These are phyloP conservation scores for Suillus americanus DNA, from an alignment of 768 basidiomycete species.

Conservation along the genomic window DNA sequence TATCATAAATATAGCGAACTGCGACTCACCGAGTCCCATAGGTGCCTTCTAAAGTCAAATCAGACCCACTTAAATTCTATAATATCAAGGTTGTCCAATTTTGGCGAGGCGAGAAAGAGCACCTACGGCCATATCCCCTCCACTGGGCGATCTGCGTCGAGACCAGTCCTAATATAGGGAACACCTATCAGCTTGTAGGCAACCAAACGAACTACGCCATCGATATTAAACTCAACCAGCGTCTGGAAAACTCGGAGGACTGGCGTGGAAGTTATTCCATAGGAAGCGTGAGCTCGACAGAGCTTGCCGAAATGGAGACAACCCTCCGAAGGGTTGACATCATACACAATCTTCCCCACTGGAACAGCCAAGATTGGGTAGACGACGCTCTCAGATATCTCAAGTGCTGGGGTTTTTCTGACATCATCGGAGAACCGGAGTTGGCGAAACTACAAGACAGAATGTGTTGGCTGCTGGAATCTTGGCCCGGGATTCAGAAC, in stretches of 20 bases:
- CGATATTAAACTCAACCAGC: constrained; percentile 8
- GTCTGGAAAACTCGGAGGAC: constrained; percentile 7
- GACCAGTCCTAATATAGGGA: constrained; percentile 16
- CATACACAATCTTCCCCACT: background rate
- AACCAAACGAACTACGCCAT: constrained; percentile 21
- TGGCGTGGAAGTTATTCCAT: constrained; percentile 27
- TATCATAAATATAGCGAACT: background rate
- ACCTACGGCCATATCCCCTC: constrained; percentile 13
- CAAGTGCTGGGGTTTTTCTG: background rate
- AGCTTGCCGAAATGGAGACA: background rate
- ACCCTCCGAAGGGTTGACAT: background rate
- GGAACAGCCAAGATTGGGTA: background rate
- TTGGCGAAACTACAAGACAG: background rate
- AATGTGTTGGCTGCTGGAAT: background rate
- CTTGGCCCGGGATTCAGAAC: background rate
- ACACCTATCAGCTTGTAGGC: constrained; percentile 27
- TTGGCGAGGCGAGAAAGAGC: constrained; percentile 16
- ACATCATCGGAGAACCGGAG: background rate
- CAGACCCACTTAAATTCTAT: constrained; percentile 16
- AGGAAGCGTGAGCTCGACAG: constrained; percentile 15
- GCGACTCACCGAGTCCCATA: background rate
- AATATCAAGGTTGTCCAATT: constrained; percentile 29
- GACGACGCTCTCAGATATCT: background rate
- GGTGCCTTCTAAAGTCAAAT: constrained; percentile 3
- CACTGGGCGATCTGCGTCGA: constrained; percentile 31